Conservation (phyloP, 371 early-diverging fungal species). For the Entomophthora muscae region DNA sequence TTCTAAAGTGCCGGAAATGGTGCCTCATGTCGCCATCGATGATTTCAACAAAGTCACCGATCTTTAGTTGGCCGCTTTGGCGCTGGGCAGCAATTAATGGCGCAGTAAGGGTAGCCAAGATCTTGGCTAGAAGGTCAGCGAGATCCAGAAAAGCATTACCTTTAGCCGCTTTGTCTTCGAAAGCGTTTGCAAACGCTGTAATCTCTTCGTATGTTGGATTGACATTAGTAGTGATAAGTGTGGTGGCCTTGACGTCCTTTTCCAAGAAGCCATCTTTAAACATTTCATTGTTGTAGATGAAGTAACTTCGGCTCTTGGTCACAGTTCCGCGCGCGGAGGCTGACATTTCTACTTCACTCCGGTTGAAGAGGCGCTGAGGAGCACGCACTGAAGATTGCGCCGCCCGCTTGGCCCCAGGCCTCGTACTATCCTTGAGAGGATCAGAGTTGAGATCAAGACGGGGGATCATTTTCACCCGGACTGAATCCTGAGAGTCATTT, state of each 20-base stretch:
- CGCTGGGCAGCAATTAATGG: not conserved
- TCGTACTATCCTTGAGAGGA: constrained; percentile 12
- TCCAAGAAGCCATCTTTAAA: constrained; percentile 83
- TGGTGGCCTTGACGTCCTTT: constrained; percentile 64
- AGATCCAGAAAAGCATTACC: constrained; percentile 6
- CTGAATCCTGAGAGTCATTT: constrained; percentile 55
- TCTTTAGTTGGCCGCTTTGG: not conserved
- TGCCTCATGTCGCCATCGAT: not conserved
- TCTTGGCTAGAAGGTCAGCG: not conserved
- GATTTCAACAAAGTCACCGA: constrained; percentile 7
- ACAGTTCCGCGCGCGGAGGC: constrained; percentile 13
- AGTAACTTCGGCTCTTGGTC: constrained; percentile 33
- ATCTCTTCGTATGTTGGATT: constrained; percentile 90
- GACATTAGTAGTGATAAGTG: constrained; percentile 35
- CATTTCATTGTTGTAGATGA: constrained; percentile 57
- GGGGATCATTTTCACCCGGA: constrained; percentile 77
- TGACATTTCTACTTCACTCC: constrained; percentile 31
- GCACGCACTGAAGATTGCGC: constrained; percentile 20
- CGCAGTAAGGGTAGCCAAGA: not conserved
- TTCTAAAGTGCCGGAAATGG: not conserved
- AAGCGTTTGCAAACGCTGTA: constrained; percentile 50
- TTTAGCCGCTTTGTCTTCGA: constrained; percentile 35
- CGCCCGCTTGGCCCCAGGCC: constrained; percentile 41
- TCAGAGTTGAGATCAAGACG: constrained; percentile 42
- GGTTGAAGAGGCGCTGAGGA: constrained; percentile 58